These are phyloP conservation scores for Hyaloraphidium curvatum DNA, from an alignment of 192 early-diverging fungal genomes.

Conservation along the genomic window DNA sequence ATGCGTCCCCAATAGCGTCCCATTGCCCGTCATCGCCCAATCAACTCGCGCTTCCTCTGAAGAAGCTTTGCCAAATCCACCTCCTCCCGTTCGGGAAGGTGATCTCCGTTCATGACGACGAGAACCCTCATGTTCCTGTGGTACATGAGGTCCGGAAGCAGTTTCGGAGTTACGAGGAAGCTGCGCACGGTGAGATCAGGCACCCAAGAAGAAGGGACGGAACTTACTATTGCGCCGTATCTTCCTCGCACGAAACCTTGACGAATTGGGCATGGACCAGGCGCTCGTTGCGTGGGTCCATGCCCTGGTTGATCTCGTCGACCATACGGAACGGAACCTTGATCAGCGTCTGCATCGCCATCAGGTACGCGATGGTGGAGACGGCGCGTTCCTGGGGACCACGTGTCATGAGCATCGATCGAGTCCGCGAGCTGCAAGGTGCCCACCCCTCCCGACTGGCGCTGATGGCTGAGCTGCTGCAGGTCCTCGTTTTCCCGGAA, in stretches of 20 bases:
- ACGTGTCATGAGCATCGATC: background rate
- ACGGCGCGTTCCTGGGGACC: constrained; percentile 71
- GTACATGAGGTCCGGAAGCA: constrained; percentile 82
- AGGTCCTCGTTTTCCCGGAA: constrained; percentile 73
- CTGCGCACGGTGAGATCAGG: no score
- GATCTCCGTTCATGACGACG: constrained; percentile 88
- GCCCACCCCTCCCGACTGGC: constrained; percentile 79
- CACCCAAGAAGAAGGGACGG: constrained; percentile 3
- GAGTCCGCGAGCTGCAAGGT: background rate
- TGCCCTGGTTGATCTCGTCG: constrained; percentile 99
- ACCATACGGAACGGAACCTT: constrained; percentile 90
- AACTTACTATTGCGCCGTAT: constrained; percentile 43
- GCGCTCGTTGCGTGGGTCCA: constrained; percentile 94
- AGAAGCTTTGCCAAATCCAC: no score
- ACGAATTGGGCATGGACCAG: constrained; percentile 87
- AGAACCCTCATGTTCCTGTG: constrained; percentile 79
- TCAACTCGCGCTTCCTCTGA: no score
- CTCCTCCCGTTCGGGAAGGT: constrained; percentile 38
- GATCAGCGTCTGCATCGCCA: constrained; percentile 76
- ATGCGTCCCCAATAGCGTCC: no score
- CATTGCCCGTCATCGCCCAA: no score
- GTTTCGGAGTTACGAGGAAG: constrained; percentile 97
- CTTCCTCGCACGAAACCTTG: constrained; percentile 44
- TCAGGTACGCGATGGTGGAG: constrained; percentile 87
- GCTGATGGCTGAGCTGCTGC: constrained; percentile 61